phyloP scores from a whole-genome alignment of 2,329 filamentous ascomycete species.

The Aschersonia sp. region DNA sequence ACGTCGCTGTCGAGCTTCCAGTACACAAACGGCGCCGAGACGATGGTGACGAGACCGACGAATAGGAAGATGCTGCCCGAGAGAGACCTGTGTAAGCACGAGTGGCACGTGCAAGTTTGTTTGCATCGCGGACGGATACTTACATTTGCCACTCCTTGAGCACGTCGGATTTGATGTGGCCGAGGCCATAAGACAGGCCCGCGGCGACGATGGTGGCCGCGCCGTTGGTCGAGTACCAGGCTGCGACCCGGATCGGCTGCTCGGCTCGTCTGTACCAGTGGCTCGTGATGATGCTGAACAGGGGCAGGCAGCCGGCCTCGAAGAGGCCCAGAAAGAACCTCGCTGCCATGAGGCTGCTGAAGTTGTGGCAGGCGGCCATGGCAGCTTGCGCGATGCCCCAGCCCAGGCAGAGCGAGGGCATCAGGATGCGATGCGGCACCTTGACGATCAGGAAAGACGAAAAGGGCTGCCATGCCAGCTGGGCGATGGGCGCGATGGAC shows the following conservation, averaged over 20 bases:
- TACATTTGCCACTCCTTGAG: constrained; percentile 12
- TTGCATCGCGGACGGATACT: neutral
- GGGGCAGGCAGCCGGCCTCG: constrained; percentile 36
- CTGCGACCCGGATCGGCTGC: constrained; percentile 46
- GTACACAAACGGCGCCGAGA: constrained; percentile 42
- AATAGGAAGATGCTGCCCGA: constrained; percentile 35
- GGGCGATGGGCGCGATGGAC: constrained; percentile 43
- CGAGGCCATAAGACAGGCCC: constrained; percentile 39
- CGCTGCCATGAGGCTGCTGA: constrained; percentile 31
- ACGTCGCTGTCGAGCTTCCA: constrained; percentile 46
- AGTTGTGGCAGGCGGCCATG: constrained; percentile 32
- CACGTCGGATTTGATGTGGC: constrained; percentile 27
- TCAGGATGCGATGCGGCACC: constrained; percentile 42
- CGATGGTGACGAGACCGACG: constrained; percentile 44
- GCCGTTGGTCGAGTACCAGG: constrained; percentile 53
- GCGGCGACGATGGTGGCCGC: constrained; percentile 41
- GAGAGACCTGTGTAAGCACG: constrained; percentile 1
- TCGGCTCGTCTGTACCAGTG: constrained; percentile 36
- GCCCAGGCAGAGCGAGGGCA: constrained; percentile 31
- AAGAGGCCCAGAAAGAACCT: constrained; percentile 32
- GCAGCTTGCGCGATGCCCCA: constrained; percentile 28
- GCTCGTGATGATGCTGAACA: constrained; percentile 30
- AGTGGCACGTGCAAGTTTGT: neutral
- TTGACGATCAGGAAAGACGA: constrained; percentile 45
- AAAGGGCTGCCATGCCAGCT: constrained; percentile 46